phyloP scores from a whole-genome alignment of 805 yeast species.

The Nematodospora valgi region DNA sequence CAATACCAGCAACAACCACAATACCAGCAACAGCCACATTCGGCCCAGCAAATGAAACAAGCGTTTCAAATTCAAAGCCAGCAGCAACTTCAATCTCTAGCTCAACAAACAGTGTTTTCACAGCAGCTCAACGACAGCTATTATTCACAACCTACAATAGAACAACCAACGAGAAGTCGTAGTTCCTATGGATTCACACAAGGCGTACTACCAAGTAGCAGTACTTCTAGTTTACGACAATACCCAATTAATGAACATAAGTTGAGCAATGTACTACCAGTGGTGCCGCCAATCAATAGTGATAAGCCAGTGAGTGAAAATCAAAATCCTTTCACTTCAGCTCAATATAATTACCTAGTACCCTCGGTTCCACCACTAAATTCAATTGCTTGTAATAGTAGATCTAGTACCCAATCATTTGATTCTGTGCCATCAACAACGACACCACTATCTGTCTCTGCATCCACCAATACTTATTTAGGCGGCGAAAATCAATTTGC shows the following conservation, averaged over 20 bases:
- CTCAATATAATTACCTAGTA: constrained; percentile 4
- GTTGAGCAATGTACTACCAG: neutral
- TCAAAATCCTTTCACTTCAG: neutral
- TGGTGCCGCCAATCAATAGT: neutral
- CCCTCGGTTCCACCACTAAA: constrained; percentile 4
- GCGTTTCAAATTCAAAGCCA: neutral
- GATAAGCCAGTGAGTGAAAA: neutral
- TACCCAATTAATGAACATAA: constrained; percentile 2
- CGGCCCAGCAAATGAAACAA: constrained; percentile 2
- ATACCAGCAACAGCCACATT: constrained; percentile 9
- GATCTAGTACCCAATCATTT: neutral
- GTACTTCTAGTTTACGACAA: neutral
- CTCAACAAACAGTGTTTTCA: constrained; percentile 1
- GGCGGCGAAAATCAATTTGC: too few species aligned
- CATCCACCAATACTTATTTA: neutral
- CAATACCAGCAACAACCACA: constrained; percentile 9
- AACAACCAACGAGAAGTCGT: constrained; percentile 1
- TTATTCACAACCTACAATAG: neutral
- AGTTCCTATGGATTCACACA: neutral
- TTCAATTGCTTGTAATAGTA: neutral
- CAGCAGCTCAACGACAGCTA: constrained; percentile 1
- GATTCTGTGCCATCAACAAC: constrained; percentile 1
- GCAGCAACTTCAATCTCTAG: neutral
- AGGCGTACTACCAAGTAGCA: neutral
- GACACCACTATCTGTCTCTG: neutral